Percentiles rank a stretch among this genome's conserved stretches.
These are phyloP conservation scores for Blastobotrys apis DNA, from an alignment of 1,139 yeast species.

Conservation along the genomic window DNA sequence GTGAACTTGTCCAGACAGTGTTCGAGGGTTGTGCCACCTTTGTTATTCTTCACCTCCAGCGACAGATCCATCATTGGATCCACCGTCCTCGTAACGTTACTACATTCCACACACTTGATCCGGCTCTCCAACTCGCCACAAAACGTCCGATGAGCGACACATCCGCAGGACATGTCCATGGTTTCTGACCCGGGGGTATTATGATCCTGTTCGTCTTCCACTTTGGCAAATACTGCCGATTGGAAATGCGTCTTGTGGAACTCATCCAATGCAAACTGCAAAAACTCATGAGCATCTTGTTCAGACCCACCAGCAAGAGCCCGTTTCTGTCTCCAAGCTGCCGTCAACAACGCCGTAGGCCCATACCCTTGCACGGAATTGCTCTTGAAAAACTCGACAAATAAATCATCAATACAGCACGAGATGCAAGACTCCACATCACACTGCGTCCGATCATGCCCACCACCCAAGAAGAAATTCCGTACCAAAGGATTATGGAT, in stretches of 20 bases:
- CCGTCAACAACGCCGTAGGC: slow-evolving; percentile 62
- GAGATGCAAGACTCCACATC: slow-evolving; percentile 57
- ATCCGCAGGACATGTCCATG: slow-evolving; percentile 47
- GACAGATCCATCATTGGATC: slow-evolving; percentile 93
- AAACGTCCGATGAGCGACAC: slow-evolving; percentile 78
- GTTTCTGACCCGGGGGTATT: slow-evolving; percentile 11
- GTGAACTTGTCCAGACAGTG: slow-evolving; percentile 78
- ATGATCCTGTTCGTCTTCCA: slow-evolving; percentile 12
- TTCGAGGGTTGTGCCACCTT: slow-evolving; percentile 36
- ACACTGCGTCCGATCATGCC: slow-evolving; percentile 40
- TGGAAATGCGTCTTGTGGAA: slow-evolving; percentile 47
- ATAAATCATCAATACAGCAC: slow-evolving; percentile 77
- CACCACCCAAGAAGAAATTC: slow-evolving; percentile 69
- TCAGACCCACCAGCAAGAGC: slow-evolving; percentile 91
- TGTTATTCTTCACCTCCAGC: slow-evolving; percentile 45
- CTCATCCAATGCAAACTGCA: slow-evolving; percentile 85
- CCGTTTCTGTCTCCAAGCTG: slow-evolving; percentile 81
- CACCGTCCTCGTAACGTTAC: slow-evolving; percentile 57
- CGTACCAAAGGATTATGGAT: slow-evolving; percentile 85
- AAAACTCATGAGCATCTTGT: slow-evolving; percentile 97
- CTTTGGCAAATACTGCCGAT: slow-evolving; percentile 16
- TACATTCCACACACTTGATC: slow-evolving; percentile 69
- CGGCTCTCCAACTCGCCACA: slow-evolving; percentile 71
- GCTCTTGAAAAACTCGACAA: slow-evolving; percentile 57
- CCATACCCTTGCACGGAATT: slow-evolving; percentile 63